Evolutionary conservation across 768 basidiomycete species (phyloP).

Genomic region (Suillus sp.): DNA sequence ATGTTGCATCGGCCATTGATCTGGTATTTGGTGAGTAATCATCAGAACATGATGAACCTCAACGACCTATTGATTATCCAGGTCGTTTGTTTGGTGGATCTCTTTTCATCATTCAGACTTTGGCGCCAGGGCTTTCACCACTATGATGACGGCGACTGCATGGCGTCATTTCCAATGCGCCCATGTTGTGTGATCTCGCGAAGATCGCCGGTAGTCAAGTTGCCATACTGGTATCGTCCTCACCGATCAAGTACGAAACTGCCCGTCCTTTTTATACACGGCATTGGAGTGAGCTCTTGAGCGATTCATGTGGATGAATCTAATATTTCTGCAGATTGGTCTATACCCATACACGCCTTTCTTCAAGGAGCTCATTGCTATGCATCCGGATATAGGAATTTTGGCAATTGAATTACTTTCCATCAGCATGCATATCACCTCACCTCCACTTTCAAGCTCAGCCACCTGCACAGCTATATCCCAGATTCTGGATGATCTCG

Average conservation of each 20-base stretch:
- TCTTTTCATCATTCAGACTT: constrained; percentile 42
- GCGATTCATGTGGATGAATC: constrained; percentile 5
- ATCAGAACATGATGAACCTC: background rate
- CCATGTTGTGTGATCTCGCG: constrained; percentile 47
- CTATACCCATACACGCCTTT: constrained; percentile 58
- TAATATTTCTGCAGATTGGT: constrained; percentile 50
- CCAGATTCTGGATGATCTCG: constrained; percentile 46
- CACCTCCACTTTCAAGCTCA: constrained; percentile 45
- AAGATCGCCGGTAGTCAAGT: constrained; percentile 33
- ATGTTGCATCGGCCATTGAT: constrained; percentile 59
- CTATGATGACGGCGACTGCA: constrained; percentile 40
- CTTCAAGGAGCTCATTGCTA: constrained; percentile 44
- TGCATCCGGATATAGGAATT: constrained; percentile 56
- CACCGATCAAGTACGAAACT: constrained; percentile 49
- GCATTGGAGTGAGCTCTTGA: constrained; percentile 54
- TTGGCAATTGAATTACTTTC: constrained; percentile 61
- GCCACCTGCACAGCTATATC: constrained; percentile 46
- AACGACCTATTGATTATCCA: constrained; percentile 22
- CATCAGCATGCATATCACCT: constrained; percentile 62
- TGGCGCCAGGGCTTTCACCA: constrained; percentile 54
- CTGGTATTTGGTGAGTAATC: constrained; percentile 58
- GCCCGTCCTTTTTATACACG: constrained; percentile 67
- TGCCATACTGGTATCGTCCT: constrained; percentile 52
- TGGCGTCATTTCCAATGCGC: constrained; percentile 56
- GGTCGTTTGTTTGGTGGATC: constrained; percentile 58